A percentile compares a stretch with the other conserved stretches of the same genome.
Conservation (phyloP, 1,284 basidiomycete species). For the Moesziomyces sp. region DNA sequence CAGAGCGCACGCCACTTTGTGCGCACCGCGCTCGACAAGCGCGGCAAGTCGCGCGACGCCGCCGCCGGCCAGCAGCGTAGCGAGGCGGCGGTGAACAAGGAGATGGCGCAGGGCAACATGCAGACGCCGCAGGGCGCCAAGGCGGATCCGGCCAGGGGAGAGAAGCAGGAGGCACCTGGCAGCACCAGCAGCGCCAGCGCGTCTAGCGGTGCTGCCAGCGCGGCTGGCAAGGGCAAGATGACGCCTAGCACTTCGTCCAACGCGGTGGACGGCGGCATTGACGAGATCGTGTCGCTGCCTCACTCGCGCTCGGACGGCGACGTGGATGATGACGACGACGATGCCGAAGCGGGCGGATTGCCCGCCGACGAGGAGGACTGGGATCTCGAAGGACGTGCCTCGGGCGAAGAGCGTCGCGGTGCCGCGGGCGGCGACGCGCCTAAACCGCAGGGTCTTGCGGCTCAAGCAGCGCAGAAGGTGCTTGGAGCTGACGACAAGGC, state of each 20-base stretch:
- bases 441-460: conserved; percentile 20
- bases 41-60: conserved; percentile 45
- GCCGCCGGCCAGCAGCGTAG: conserved; percentile 70
- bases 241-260: conserved; percentile 22
- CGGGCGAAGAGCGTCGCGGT: conserved; percentile 25
- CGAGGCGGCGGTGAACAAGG: conserved; percentile 70
- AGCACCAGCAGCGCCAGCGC: neutral
- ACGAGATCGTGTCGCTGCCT: conserved; percentile 39
- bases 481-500: conserved; percentile 42
- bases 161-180: conserved; percentile 4
- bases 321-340: conserved; percentile 36
- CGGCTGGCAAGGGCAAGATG: conserved; percentile 7
- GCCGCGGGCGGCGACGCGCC: neutral
- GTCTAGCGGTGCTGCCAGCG: neutral
- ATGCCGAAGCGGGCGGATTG: conserved; percentile 14
- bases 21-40: conserved; percentile 64
- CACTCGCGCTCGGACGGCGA: conserved; percentile 37
- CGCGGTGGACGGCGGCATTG: conserved; percentile 39
- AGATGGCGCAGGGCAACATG: conserved; percentile 54
- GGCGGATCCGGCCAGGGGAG: conserved; percentile 48
- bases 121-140: conserved; percentile 48
- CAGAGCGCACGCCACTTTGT: conserved; percentile 67
- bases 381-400: conserved; percentile 40
- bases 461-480: conserved; percentile 30
- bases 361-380: conserved; percentile 47